Percentiles rank a stretch among this genome's conserved stretches.
phyloP scores from a whole-genome alignment of 2,329 filamentous ascomycete genomes.

The Colletotrichum aenigma region DNA sequence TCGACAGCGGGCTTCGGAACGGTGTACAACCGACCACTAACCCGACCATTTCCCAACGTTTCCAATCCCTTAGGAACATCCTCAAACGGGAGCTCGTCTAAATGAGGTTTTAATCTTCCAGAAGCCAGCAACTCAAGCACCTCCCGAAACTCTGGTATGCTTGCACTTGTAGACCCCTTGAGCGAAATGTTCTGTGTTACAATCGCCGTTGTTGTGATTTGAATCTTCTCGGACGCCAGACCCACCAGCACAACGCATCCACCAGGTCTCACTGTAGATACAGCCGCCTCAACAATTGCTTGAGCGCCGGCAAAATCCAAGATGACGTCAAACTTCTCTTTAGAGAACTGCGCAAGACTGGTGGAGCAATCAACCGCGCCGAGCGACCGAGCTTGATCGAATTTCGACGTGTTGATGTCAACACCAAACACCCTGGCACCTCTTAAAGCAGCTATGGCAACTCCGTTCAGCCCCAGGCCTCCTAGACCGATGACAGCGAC shows the following conservation, averaged over 20 bases:
- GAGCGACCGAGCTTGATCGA: background rate
- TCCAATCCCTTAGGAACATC: background rate
- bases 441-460: background rate
- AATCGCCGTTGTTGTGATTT: background rate
- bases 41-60: background rate
- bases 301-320: conserved; percentile 12
- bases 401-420: background rate
- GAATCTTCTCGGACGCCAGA: background rate
- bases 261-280: background rate
- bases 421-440: conserved; percentile 7
- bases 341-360: background rate
- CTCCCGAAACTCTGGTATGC: background rate
- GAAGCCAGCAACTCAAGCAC: background rate
- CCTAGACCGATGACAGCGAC: conserved; percentile 9
- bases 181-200: background rate
- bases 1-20: background rate
- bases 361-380: background rate
- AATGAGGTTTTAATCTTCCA: background rate
- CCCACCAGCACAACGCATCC: conserved; percentile 13
- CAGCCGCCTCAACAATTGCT: background rate
- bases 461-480: conserved; percentile 5
- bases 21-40: background rate
- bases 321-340: background rate
- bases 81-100: background rate
- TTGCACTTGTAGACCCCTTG: background rate